A percentile compares a stretch with the other conserved stretches of the same genome.
Conservation (phyloP, 805 yeast genomes). For the Komagataella populi region DNA sequence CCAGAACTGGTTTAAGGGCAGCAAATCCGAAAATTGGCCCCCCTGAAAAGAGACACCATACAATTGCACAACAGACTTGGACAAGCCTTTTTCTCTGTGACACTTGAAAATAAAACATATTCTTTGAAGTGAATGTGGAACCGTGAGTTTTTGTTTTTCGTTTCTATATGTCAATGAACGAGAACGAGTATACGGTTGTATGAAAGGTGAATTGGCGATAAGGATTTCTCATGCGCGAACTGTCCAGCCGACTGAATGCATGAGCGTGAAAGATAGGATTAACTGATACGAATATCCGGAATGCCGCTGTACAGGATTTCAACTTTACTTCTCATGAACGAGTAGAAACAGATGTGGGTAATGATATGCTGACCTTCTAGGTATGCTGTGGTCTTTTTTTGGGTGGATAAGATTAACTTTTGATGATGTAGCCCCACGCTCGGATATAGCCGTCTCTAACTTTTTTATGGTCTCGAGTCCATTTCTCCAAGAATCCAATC, state of each 20-base stretch:
- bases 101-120: conserved; percentile 3
- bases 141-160: not conserved
- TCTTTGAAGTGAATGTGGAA: not conserved
- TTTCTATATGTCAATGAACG: not conserved
- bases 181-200: not conserved
- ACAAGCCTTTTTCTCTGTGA: conserved; percentile 18
- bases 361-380: too few relatives aligned
- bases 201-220: not conserved
- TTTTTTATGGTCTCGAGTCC: not conserved
- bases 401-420: not conserved
- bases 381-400: not conserved
- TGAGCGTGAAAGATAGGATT: not conserved
- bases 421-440: not conserved
- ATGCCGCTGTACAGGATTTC: not conserved
- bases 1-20: conserved; percentile 75
- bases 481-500: conserved; percentile 10
- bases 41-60: conserved; percentile 85
- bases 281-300: not conserved
- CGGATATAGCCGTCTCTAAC: not conserved
- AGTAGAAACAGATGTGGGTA: not conserved
- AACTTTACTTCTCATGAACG: too few relatives aligned
- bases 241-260: not conserved
- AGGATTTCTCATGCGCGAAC: not conserved
- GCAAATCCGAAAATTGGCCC: conserved; percentile 96
- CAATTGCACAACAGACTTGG: conserved; percentile 62